Percentiles rank a stretch among this genome's conserved stretches.
Conservation (phyloP, 805 yeast genomes). For the Kuraishia cidri region DNA sequence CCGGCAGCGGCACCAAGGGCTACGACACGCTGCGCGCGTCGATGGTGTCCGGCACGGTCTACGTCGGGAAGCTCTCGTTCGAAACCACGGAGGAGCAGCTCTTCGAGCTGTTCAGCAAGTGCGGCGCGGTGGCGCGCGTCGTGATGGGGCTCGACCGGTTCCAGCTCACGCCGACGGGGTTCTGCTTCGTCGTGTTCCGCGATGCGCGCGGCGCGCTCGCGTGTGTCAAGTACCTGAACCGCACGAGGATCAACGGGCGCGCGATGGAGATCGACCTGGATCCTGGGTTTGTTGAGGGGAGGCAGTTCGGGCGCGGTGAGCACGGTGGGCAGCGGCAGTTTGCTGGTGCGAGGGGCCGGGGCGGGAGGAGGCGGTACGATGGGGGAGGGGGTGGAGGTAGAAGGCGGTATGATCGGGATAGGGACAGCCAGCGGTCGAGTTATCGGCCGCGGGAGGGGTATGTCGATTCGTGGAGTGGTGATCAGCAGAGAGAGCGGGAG, state of each 20-base stretch:
- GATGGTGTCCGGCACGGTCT: conserved; percentile 64
- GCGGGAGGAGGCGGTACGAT: conserved; percentile 5
- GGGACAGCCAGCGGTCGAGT: too few species aligned
- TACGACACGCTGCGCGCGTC: conserved; percentile 60
- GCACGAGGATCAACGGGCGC: conserved; percentile 79
- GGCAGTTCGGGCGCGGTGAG: conserved; percentile 91
- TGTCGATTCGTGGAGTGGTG: too few species aligned
- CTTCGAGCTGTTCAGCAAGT: conserved; percentile 74
- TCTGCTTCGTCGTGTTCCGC: conserved; percentile 82
- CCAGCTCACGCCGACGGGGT: conserved; percentile 92
- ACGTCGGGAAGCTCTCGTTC: conserved; percentile 85
- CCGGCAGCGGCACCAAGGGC: conserved; percentile 36
- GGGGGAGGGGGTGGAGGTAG: conserved; percentile 18
- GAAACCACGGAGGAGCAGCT: conserved; percentile 94
- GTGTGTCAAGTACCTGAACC: conserved; percentile 75
- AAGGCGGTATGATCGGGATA: conserved; percentile 3
- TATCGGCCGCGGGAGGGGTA: too few species aligned
- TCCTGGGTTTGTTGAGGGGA: conserved; percentile 92
- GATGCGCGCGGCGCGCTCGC: conserved; percentile 64
- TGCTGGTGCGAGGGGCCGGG: background rate
- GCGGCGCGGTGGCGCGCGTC: conserved; percentile 71
- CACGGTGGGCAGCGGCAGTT: conserved; percentile 73
- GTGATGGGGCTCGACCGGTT: conserved; percentile 94
- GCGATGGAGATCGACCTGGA: conserved; percentile 82
- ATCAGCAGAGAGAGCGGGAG: too few species aligned